Conservation (phyloP, 2,329 filamentous ascomycete species). For the Pyrenochaeta sp. region DNA sequence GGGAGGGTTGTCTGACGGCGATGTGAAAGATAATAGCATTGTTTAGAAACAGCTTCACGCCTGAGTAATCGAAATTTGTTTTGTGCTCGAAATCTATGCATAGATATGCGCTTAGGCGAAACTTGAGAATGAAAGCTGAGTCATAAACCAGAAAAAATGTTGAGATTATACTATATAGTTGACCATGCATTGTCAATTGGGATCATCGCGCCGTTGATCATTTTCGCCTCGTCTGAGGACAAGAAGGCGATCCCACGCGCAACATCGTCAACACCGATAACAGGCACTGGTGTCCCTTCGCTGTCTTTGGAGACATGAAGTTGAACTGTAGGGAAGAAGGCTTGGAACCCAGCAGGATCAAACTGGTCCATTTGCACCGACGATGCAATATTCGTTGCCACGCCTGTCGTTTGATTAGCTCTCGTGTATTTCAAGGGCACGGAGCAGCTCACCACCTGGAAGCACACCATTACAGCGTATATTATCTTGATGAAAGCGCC, state of each 20-base stretch:
- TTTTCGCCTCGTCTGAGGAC: constrained; percentile 35
- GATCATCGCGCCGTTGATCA: constrained; percentile 35
- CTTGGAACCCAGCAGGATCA: constrained; percentile 27
- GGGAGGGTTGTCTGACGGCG: background rate
- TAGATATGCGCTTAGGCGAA: too few relatives aligned
- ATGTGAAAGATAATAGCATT: too few relatives aligned
- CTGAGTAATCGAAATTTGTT: too few relatives aligned
- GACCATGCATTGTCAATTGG: constrained; percentile 42
- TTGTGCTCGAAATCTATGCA: too few relatives aligned
- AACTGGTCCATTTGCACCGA: constrained; percentile 34
- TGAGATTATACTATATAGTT: constrained; percentile 22
- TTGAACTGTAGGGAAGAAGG: constrained; percentile 32
- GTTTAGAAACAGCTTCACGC: too few relatives aligned
- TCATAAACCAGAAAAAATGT: too few relatives aligned
- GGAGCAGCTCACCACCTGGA: constrained; percentile 45
- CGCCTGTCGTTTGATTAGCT: constrained; percentile 5
- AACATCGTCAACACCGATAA: constrained; percentile 32
- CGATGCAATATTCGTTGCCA: constrained; percentile 26
- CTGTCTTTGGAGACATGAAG: constrained; percentile 33
- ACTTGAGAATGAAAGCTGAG: too few relatives aligned
- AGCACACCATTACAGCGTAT: constrained; percentile 59
- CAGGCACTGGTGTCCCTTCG: constrained; percentile 27
- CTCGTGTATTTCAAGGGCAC: background rate
- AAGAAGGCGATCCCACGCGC: constrained; percentile 36
- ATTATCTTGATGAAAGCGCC: constrained; percentile 55